Evolutionary conservation across 2,329 filamentous ascomycete genomes (phyloP).

Genomic region (Arthrobotrys sinensis): DNA sequence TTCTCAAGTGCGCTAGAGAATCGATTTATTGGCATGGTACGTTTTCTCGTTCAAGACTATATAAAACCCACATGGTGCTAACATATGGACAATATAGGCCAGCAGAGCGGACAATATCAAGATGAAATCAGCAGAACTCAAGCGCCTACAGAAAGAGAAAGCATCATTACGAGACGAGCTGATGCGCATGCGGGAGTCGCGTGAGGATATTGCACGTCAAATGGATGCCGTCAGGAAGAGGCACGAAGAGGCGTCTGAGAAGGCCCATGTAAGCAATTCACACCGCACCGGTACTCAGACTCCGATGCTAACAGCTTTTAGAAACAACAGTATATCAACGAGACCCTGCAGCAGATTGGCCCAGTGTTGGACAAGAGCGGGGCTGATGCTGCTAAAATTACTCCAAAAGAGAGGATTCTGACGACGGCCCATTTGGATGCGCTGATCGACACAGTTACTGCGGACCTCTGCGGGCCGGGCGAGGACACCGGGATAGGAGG

Average conservation of each 20-base stretch:
- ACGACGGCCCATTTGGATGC: slow-evolving; percentile 35
- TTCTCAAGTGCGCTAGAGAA: slow-evolving; percentile 63
- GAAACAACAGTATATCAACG: slow-evolving; percentile 59
- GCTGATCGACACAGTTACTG: slow-evolving; percentile 41
- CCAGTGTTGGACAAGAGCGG: slow-evolving; percentile 37
- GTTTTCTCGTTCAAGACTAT: background rate
- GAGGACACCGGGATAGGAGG: slow-evolving; percentile 3
- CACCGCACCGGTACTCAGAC: background rate
- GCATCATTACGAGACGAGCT: slow-evolving; percentile 62
- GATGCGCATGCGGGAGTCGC: slow-evolving; percentile 61
- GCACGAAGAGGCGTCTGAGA: slow-evolving; percentile 62
- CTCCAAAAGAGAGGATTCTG: slow-evolving; percentile 36
- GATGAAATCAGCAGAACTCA: slow-evolving; percentile 49
- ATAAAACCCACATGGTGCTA: background rate
- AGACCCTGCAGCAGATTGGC: slow-evolving; percentile 43
- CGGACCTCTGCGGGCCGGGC: slow-evolving; percentile 26
- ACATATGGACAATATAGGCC: slow-evolving; percentile 24
- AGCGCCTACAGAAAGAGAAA: slow-evolving; percentile 59
- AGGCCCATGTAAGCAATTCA: slow-evolving; percentile 58
- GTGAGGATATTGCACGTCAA: slow-evolving; percentile 62
- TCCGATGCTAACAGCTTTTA: slow-evolving; percentile 21
- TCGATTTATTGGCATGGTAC: slow-evolving; percentile 62
- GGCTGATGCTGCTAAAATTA: slow-evolving; percentile 19
- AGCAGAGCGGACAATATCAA: slow-evolving; percentile 58
- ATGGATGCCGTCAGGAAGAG: slow-evolving; percentile 63